phyloP scores from a whole-genome alignment of 1,284 basidiomycete species.

The Tetrapyrgos nigripes region DNA sequence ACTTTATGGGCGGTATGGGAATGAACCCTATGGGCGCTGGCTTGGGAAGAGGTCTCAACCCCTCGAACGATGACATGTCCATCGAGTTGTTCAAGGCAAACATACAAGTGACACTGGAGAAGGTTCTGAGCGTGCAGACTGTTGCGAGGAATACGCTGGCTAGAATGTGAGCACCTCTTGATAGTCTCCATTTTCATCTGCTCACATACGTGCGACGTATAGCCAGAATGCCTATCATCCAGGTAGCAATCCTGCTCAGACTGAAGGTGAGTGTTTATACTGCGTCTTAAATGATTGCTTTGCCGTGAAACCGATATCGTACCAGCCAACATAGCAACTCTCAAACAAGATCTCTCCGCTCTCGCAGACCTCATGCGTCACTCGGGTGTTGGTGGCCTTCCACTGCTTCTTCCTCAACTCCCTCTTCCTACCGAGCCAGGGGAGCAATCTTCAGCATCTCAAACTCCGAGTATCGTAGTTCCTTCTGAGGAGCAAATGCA shows the following conservation, averaged over 20 bases:
- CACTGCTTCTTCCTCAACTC: conserved; percentile 35
- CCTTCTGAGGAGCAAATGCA: conserved; percentile 42
- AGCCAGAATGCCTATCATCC: conserved; percentile 63
- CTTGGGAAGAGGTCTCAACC: conserved; percentile 17
- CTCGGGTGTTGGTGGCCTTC: conserved; percentile 59
- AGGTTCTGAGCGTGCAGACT: conserved; percentile 50
- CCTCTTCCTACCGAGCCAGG: conserved; percentile 25
- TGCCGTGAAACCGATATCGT: neutral
- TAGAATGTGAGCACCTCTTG: conserved; percentile 51
- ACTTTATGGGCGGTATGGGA: neutral
- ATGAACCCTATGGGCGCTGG: neutral
- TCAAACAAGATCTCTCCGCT: conserved; percentile 51
- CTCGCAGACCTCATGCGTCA: conserved; percentile 53
- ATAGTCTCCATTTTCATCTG: neutral
- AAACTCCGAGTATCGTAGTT: conserved; percentile 6
- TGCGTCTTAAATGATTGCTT: conserved; percentile 1
- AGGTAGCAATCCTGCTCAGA: conserved; percentile 51
- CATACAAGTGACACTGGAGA: conserved; percentile 50
- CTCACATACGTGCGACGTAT: neutral
- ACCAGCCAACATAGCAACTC: conserved; percentile 48
- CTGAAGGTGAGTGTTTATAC: conserved; percentile 44
- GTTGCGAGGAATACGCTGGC: conserved; percentile 51
- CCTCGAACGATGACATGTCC: conserved; percentile 54
- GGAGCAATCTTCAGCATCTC: conserved; percentile 14
- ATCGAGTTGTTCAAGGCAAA: conserved; percentile 62